Evolutionary conservation across 2,329 filamentous ascomycete genomes (phyloP).

Genomic region (Trichoderma sp.): DNA sequence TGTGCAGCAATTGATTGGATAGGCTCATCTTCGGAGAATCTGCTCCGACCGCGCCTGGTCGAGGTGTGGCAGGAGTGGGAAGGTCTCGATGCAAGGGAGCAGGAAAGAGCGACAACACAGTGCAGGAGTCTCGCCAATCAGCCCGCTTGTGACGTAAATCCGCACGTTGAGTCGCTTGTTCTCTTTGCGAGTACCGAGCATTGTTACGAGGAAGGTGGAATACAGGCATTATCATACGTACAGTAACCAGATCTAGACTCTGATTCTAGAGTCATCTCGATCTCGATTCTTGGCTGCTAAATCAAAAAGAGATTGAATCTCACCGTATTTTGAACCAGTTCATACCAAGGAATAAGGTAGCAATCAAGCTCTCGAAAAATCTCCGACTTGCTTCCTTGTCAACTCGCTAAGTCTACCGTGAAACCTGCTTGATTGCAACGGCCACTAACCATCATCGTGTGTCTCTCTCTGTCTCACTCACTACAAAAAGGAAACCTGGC

Average conservation of each 20-base stretch:
- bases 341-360: not conserved
- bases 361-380: not conserved
- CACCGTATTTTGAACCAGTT: not conserved
- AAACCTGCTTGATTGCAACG: not conserved
- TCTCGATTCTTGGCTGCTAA: not conserved
- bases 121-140: not conserved
- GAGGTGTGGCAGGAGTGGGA: not conserved
- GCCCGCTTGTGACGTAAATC: not conserved
- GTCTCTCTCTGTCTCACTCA: not conserved
- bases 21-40: not conserved
- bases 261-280: not conserved
- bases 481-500: not conserved
- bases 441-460: not conserved
- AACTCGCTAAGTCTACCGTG: not conserved
- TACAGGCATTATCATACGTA: not conserved
- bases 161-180: not conserved
- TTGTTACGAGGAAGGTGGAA: not conserved
- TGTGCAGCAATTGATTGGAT: fast-evolving
- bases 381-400: not conserved
- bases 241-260: not conserved
- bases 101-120: not conserved
- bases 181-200: not conserved
- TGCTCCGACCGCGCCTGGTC: not conserved
- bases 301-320: not conserved
- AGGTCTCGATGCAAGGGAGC: not conserved